These are phyloP conservation scores for Gastroboletus turbinatus DNA, from an alignment of 1,284 basidiomycete species.

Conservation along the genomic window DNA sequence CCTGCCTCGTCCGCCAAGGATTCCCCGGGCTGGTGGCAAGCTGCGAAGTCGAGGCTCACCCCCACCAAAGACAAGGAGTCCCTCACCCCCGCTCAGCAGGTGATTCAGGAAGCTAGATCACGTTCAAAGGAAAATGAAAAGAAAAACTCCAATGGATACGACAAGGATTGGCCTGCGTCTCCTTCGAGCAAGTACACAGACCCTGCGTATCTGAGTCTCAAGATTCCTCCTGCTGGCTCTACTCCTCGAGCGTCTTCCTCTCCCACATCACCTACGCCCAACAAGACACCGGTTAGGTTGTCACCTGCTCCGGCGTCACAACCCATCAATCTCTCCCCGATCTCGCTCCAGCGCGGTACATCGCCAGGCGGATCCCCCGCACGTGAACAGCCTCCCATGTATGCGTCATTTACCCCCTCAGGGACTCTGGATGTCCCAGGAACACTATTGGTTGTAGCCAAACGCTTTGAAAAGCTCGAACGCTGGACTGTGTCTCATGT, in stretches of 20 bases:
- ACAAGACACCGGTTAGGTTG: slow-evolving; percentile 55
- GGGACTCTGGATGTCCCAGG: slow-evolving; percentile 70
- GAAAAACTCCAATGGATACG: slow-evolving; percentile 48
- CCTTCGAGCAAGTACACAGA: slow-evolving; percentile 49
- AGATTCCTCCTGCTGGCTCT: slow-evolving; percentile 38
- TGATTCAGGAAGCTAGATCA: slow-evolving; percentile 68
- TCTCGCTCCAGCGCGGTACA: slow-evolving; percentile 35
- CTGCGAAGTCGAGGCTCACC: slow-evolving; percentile 70
- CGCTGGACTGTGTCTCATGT: slow-evolving; percentile 82
- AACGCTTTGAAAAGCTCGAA: slow-evolving; percentile 77
- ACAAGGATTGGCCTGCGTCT: slow-evolving; percentile 56
- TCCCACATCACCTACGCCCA: slow-evolving; percentile 57
- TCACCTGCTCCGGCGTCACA: slow-evolving; percentile 39
- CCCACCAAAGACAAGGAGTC: slow-evolving; percentile 70
- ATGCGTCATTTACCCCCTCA: slow-evolving; percentile 68
- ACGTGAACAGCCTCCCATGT: slow-evolving; percentile 61
- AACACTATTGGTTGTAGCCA: slow-evolving; percentile 51
- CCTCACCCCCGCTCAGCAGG: slow-evolving; percentile 77
- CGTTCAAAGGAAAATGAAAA: slow-evolving; percentile 62
- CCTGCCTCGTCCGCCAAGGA: slow-evolving; percentile 65
- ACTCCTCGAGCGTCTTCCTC: slow-evolving; percentile 45
- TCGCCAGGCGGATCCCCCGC: slow-evolving; percentile 57
- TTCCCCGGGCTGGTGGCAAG: slow-evolving; percentile 59
- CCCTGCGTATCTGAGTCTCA: slow-evolving; percentile 56
- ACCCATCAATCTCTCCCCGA: slow-evolving; percentile 35